Evolutionary conservation across 306 rosid genomes (phyloP), one percentile per base, ranked within the genome.

Genomic region (Dalbergia cultrata): DNA sequence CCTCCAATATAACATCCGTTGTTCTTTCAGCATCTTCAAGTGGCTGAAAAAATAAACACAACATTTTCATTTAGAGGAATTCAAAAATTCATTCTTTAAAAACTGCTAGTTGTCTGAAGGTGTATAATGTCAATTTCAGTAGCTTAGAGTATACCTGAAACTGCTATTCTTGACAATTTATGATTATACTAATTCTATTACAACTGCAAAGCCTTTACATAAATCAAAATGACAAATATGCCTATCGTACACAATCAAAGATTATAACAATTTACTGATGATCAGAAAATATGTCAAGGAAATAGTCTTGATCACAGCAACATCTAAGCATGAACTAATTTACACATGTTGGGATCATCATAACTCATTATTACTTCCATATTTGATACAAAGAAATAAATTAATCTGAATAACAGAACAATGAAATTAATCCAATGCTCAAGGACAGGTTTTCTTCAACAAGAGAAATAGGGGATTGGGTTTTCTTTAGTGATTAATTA

Each of bases 21-120:
- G 93, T 95, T 78, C 80, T 79, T 80, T 85, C 75, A 67, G 99
- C 86, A 85, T 95, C 97, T 18, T 88, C 98, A 41, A 95, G 98
- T 22, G 99, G 99, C 99, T 95, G 74, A 78, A 64, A 86, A 70
- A 65, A 44, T 72, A 76, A 79, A 41, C 63, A 85, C 17, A 54
- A 21, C 58, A 13, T 9, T 45, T 56, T 68, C 67, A 69, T 66
- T 69, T 33, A 72, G 66, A 82, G 52, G 62, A 71, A 56, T 57
- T 58, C 31, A 60, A 73, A 78, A 67, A 33, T 9, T 43, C 5
- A 14, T 53, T 19, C 57, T 31, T 3, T 54, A 34, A 57, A 64
- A 81, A 37, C 54, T 65, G 34, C 39, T 33, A 12, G 26, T 66
- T 11, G 37, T 66, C 14, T 60, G 75, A 67, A 71, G 58, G 66